Evolutionary conservation across 352 stramenopile species (phyloP).

Genomic region (Globisporangium takayamanum): DNA sequence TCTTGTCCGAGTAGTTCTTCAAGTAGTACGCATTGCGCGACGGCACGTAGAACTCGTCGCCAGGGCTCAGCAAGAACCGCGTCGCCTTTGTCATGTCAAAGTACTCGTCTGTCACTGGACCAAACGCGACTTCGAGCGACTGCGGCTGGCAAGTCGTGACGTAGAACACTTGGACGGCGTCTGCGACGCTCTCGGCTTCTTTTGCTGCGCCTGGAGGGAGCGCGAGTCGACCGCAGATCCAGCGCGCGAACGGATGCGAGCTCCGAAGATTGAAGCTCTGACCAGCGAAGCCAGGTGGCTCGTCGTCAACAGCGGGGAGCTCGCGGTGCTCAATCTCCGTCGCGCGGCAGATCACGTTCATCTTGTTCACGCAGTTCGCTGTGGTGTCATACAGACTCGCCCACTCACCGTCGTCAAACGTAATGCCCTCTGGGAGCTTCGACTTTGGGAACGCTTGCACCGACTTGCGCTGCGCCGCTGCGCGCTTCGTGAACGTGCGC

Average conservation of each 20-base stretch:
- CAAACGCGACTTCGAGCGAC: conserved; percentile 66
- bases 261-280: conserved; percentile 87
- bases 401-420: conserved; percentile 63
- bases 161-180: conserved; percentile 94
- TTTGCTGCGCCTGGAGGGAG: conserved; percentile 93
- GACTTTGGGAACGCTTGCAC: conserved; percentile 32
- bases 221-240: conserved; percentile 88
- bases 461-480: conserved; percentile 21
- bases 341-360: conserved; percentile 75
- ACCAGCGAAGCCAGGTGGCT: conserved; percentile 59
- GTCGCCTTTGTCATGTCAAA: conserved; percentile 90
- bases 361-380: conserved; percentile 52
- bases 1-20: conserved; percentile 91
- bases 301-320: conserved; percentile 43
- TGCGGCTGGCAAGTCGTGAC: conserved; percentile 86
- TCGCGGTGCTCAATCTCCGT: conserved; percentile 71
- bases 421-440: conserved; percentile 43
- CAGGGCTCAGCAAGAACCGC: conserved; percentile 89
- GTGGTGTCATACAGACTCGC: conserved; percentile 61
- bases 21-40: conserved; percentile 95
- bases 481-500: conserved; percentile 21
- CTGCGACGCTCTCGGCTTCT: conserved; percentile 90
- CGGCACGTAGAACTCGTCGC: conserved; percentile 96
- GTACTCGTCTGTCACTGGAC: conserved; percentile 60
- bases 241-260: conserved; percentile 62